Evolutionary conservation across 805 yeast species (phyloP), one percentile per base, ranked within the genome.

Genomic region (Lipomyces yamadae): DNA sequence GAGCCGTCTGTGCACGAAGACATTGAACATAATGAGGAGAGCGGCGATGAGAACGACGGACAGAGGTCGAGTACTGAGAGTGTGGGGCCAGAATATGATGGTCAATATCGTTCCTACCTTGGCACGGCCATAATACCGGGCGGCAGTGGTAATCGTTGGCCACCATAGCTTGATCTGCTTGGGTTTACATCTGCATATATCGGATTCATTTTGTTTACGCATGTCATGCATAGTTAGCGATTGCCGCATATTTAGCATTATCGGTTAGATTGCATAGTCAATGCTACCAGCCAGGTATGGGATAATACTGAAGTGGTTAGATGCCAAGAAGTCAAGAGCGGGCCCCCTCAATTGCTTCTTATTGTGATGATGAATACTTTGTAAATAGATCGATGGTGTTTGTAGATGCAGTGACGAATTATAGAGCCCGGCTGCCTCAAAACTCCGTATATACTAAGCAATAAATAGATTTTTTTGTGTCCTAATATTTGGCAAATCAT

Each of bases 1-100:
- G 35, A 18, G 11, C 24, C 55, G 34, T 52, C 55, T 13, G 15
- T 15, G 15, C 18, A 8, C 15, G 30, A 32, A 24, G n/a, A 39
- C 33, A 39, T 33, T n/a, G 15, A 3, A 13, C 30, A 33, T 57
- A 52, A 58, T 13, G 45, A 30, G 10, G 61, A 30, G 29, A n/a
- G 11, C n/a, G 45, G 24, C 29, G 54, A 42, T 10, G 18, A 29
- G 32, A 45, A 24, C 32, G 61, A 48, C 11, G 39, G 18, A 13
- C 48, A 8, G 48, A 42, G 8, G 48, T 42, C 48, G 6, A 42
- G 48, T 15, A n/a, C 5, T 42, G 35, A 30, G 8, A 42, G 61
- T 18, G 10, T 32, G 8, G 55, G 37, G 29, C 7, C 61, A 32
- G 48, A 24, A 24, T 24, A 53, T 42, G 61, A 58, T 18, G 61